Conservation (phyloP, 2,329 filamentous ascomycete species). For the Coniochaeta prunicola region DNA sequence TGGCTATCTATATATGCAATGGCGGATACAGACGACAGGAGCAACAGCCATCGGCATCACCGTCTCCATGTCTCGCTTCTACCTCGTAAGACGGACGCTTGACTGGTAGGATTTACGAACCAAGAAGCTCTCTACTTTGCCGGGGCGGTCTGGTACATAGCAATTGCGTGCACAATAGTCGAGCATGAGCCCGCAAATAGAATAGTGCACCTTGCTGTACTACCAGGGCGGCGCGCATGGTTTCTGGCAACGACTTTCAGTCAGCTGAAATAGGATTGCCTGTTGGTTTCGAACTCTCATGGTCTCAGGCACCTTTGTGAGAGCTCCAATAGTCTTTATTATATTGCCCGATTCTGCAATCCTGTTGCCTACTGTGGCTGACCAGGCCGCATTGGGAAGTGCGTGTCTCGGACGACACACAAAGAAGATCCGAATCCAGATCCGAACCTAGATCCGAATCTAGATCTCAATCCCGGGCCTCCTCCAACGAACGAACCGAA, state of each 20-base stretch:
- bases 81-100: background rate
- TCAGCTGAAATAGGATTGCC: background rate
- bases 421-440: background rate
- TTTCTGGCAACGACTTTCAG: background rate
- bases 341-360: background rate
- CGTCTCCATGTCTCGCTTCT: background rate
- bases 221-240: background rate
- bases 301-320: background rate
- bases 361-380: background rate
- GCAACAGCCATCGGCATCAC: background rate
- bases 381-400: background rate
- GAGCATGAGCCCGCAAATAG: background rate
- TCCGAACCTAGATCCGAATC: background rate
- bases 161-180: background rate
- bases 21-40: background rate
- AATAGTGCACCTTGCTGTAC: background rate
- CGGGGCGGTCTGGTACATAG: background rate
- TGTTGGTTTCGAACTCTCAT: background rate
- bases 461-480: background rate
- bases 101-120: background rate
- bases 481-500: background rate
- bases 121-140: background rate
- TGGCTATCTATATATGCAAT: background rate
- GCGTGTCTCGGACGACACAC: background rate
- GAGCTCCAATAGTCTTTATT: background rate